Base-by-base conservation (phyloP, 306 rosid species). In the Crotalaria pallida region DNA sequence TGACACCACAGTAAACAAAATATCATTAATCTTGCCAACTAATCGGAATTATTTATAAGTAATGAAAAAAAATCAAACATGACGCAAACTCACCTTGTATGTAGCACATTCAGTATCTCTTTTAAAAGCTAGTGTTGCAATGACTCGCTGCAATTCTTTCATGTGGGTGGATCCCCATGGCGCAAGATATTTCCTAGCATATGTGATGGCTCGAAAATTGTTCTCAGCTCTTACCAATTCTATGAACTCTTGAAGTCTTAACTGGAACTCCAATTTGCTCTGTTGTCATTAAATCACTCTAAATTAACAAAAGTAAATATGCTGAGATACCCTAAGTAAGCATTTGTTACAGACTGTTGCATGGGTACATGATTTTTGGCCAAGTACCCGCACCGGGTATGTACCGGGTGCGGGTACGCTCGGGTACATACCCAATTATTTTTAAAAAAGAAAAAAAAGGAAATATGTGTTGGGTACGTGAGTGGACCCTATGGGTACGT, bases 231-330 rank as follows among this genome's bases (percentile, higher is more conserved):
- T 90, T 49, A 94, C 99, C 77, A 94, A 80, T 84, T 91, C 99
- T 81, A 94, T 84, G 74, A 94, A 87, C 77, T 94, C 99, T 79
- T 94, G 99, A 84, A 88, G 92, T 85, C 99, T 86, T 85, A 94
- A 66, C 81, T 88, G 99, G 79, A 91, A 91, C 84, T 94, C 97
- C 60, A 94, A 84, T 77, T 94, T 86, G 75, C 97, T 87, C 99
- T 94, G 92, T 71, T 77, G 71, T 55, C 74, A 77, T 71, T 65
- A 75, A 72, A 82, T 75, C 76, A 58, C 67, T 45, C 59, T 47
- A 55, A 69, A 76, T 79, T 66, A 82, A 48, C 17, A 65, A 66
- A 40, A 34, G 44, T 16, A 18, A 4, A 27, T 23, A 49, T 27
- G 55, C 36, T 47, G 53, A 58, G 11, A 48, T 27, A 48, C 65